These are phyloP conservation scores for Misopates orontium DNA, from an alignment of 257 asterid species.

Conservation along the genomic window DNA sequence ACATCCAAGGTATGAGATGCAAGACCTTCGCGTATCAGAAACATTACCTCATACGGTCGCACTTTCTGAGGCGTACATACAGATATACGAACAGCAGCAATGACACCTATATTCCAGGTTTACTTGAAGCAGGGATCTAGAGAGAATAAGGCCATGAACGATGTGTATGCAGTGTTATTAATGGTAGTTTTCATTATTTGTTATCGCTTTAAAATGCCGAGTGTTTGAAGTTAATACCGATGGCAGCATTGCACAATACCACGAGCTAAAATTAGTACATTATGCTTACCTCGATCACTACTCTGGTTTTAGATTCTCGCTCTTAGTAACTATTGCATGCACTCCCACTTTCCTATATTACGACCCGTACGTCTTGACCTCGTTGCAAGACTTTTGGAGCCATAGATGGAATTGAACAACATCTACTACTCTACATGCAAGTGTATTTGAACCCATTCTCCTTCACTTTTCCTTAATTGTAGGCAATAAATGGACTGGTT, in stretches of 20 bases:
- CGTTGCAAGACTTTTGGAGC: conserved; percentile 50
- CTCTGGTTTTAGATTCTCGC: too few species aligned
- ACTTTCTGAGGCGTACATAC: conserved; percentile 90
- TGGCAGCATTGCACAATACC: too few species aligned
- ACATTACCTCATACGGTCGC: conserved; percentile 96
- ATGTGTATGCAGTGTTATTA: too few species aligned
- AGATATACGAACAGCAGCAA: conserved; percentile 94
- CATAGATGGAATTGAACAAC: conserved; percentile 46
- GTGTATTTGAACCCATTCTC: conserved; percentile 29
- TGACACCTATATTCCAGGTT: not conserved
- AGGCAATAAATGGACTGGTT: conserved; percentile 30
- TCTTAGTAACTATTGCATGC: too few species aligned
- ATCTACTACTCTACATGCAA: conserved; percentile 26
- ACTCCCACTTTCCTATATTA: too few species aligned
- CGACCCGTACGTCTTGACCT: conserved; percentile 36
- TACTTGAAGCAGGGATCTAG: conserved; percentile 16
- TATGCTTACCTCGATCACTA: too few species aligned
- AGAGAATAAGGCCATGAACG: too few species aligned
- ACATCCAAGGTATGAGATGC: conserved; percentile 99
- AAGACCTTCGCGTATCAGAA: conserved; percentile 90
- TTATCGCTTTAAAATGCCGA: too few species aligned
- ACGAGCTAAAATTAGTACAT: too few species aligned
- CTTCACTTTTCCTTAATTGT: not conserved
- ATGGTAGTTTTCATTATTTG: too few species aligned
- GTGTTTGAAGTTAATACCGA: too few species aligned